Evolutionary conservation across 148 eudicot species (phyloP), one percentile per base, ranked within the genome.

Genomic region (Tetragonia tetragonoides): DNA sequence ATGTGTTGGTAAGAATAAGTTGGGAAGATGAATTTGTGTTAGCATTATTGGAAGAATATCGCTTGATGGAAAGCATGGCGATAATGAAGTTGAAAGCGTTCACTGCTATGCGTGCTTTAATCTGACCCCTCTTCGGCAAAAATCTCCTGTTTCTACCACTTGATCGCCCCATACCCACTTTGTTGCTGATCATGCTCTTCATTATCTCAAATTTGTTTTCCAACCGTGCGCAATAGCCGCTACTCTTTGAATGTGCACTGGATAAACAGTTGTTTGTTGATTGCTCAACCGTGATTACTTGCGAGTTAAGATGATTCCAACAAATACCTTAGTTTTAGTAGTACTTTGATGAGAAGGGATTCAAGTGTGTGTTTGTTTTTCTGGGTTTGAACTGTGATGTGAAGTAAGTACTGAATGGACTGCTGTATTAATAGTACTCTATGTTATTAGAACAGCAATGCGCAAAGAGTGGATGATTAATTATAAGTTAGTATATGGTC

Each of bases 51-150:
- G 24, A 2, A 6, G 37, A 44, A 65, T 40, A 34, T 7, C 57
- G 7, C 24, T 53, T 75, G 8, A 23, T 12, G 10, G 74, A 78
- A 20, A 85, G 28, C 75, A 81, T 10, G 1, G 81, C 64, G 37
- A 76, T 70, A 10, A 85, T 67, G 18, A 80, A 71, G 54, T 67
- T 79, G 23, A 75, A 78, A 68, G 80, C 85, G 46, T 56, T 76
- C 54, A 80, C 70, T 51, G 85, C 85, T 54, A 85, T 85, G 54
- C 77, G 78, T n/a, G 80, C 75, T 71, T 85, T 85, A 17, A 85
- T 79, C 72, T 81, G 87, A 34, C 87, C 87, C 65, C 87, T 81
- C 78, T 79, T 82, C 3, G 77, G 77, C 15, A 71, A 44, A 5
- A 16, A 66, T 56, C 75, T 78, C 59, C 65, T 71, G 40, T 69